Percentiles rank a stretch among this genome's conserved stretches.
phyloP scores from a whole-genome alignment of 108 stramenopile species.

The Nitzschia sp. region DNA sequence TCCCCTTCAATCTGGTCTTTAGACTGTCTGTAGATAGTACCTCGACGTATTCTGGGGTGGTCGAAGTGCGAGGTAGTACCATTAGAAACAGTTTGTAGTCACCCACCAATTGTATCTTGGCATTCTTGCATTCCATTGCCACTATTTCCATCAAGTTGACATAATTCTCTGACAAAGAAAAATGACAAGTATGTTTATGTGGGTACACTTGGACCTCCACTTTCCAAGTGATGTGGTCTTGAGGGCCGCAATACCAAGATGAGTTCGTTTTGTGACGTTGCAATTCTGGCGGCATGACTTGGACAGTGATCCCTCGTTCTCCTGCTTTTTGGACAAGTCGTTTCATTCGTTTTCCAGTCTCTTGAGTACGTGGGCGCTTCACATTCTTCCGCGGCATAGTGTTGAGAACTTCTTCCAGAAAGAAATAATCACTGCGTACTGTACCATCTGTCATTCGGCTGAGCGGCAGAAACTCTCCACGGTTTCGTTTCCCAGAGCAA shows the following conservation, averaged over 20 bases:
- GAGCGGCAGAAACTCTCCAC: conserved; percentile 44
- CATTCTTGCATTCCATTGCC: conserved; percentile 8
- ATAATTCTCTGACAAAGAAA: conserved; percentile 27
- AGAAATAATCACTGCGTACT: conserved; percentile 69
- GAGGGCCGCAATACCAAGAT: conserved; percentile 38
- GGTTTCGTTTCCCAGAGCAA: conserved; percentile 74
- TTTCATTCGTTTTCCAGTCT: conserved; percentile 32
- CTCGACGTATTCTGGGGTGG: conserved; percentile 48
- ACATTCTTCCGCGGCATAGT: conserved; percentile 40
- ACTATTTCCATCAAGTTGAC: conserved; percentile 12
- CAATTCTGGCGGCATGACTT: conserved; percentile 74
- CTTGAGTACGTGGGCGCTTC: not conserved
- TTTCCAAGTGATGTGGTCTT: conserved; percentile 38
- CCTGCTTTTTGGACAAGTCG: conserved; percentile 55
- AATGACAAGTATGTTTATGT: not conserved
- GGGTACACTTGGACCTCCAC: conserved; percentile 25
- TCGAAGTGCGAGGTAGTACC: conserved; percentile 56
- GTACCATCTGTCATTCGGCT: conserved; percentile 53
- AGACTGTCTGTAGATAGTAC: conserved; percentile 42
- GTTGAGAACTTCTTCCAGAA: conserved; percentile 71
- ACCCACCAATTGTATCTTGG: conserved; percentile 18
- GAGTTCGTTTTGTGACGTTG: conserved; percentile 60
- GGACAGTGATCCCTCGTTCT: conserved; percentile 48
- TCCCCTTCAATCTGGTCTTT: conserved; percentile 39
- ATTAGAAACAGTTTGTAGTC: conserved; percentile 37